A percentile compares a stretch with the other conserved stretches of the same genome.
Evolutionary conservation across 1,284 basidiomycete genomes (phyloP).

Genomic region (Ustilago loliicola): DNA sequence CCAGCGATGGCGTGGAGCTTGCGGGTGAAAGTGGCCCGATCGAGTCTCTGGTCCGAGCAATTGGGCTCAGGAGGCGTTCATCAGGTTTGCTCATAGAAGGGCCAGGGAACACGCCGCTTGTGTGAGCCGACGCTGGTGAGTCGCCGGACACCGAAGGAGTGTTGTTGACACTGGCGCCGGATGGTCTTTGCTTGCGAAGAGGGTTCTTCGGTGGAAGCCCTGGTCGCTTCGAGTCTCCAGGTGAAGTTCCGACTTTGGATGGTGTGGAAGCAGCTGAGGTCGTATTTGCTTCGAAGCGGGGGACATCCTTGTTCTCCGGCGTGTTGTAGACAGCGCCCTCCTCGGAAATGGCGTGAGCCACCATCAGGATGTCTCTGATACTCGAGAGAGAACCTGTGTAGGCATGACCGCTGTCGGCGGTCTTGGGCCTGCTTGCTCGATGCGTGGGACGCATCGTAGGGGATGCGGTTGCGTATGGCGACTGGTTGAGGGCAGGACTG

Average conservation of each 20-base stretch:
- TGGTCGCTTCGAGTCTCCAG: conserved; percentile 22
- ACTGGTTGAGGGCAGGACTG: conserved; percentile 15
- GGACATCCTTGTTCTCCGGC: conserved; percentile 23
- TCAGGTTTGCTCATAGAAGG: conserved; percentile 12
- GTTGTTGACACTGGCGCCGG: conserved; percentile 19
- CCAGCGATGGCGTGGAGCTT: conserved; percentile 25
- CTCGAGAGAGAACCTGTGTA: conserved; percentile 41
- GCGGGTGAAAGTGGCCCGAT: conserved; percentile 16
- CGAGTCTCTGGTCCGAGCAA: not conserved
- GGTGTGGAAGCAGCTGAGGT: not conserved
- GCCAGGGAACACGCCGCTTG: conserved; percentile 20
- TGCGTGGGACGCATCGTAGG: conserved; percentile 7
- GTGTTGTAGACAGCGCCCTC: conserved; percentile 38
- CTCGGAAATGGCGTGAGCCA: conserved; percentile 38
- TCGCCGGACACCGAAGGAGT: conserved; percentile 30
- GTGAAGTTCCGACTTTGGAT: conserved; percentile 4
- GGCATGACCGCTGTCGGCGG: conserved; percentile 30
- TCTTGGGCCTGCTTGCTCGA: conserved; percentile 30
- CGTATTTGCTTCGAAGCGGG: conserved; percentile 16
- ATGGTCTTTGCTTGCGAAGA: conserved; percentile 43
- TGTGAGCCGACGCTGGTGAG: conserved; percentile 28
- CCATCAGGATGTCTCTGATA: conserved; percentile 38
- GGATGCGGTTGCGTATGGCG: conserved; percentile 1
- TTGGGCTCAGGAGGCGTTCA: conserved; percentile 8
- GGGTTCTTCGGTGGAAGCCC: conserved; percentile 54